A percentile compares a stretch with the other conserved stretches of the same genome.
Conservation (phyloP, 345 rosid species). For the Pistacia integerrima region DNA sequence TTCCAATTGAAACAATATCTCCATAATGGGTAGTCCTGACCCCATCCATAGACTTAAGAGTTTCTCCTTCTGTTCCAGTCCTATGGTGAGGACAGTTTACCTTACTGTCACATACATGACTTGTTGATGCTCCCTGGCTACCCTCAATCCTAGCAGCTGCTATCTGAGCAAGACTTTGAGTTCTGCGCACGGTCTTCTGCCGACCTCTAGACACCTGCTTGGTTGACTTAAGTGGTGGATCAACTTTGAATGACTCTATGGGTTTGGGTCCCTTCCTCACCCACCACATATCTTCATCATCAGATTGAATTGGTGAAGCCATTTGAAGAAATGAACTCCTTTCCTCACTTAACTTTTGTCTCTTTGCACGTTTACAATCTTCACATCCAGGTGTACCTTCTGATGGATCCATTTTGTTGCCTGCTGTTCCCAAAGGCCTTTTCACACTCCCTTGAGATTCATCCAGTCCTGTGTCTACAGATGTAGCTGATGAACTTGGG, state of each 20-base stretch:
- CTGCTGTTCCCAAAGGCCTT: slow-evolving; percentile 50
- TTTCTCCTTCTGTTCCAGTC: slow-evolving; percentile 64
- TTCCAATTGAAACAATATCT: slow-evolving; percentile 73
- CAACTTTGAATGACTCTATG: slow-evolving; percentile 61
- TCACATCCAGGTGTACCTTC: slow-evolving; percentile 89
- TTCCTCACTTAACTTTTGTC: slow-evolving; percentile 65
- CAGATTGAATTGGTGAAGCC: slow-evolving; percentile 67
- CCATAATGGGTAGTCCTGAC: slow-evolving; percentile 41
- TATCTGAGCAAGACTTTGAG: slow-evolving; percentile 88
- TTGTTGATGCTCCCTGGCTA: slow-evolving; percentile 97
- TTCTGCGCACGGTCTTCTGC: slow-evolving; percentile 84
- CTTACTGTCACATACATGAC: slow-evolving; percentile 87
- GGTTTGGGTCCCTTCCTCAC: slow-evolving; percentile 67
- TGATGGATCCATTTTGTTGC: slow-evolving; percentile 46
- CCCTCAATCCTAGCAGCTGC: slow-evolving; percentile 94
- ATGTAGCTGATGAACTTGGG: slow-evolving; percentile 46
- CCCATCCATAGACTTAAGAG: slow-evolving; percentile 56
- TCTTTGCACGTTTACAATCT: slow-evolving; percentile 79
- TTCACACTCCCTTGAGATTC: slow-evolving; percentile 74
- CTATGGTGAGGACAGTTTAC: slow-evolving; percentile 80
- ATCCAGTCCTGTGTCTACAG: slow-evolving; percentile 48
- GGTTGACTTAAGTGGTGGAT: slow-evolving; percentile 57
- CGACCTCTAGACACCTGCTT: slow-evolving; percentile 84
- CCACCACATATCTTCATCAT: slow-evolving; percentile 98
- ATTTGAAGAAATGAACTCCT: slow-evolving; percentile 61